Evolutionary conservation across 345 rosid genomes (phyloP), one percentile per base, ranked within the genome.

Genomic region (Syzygium aqueum): DNA sequence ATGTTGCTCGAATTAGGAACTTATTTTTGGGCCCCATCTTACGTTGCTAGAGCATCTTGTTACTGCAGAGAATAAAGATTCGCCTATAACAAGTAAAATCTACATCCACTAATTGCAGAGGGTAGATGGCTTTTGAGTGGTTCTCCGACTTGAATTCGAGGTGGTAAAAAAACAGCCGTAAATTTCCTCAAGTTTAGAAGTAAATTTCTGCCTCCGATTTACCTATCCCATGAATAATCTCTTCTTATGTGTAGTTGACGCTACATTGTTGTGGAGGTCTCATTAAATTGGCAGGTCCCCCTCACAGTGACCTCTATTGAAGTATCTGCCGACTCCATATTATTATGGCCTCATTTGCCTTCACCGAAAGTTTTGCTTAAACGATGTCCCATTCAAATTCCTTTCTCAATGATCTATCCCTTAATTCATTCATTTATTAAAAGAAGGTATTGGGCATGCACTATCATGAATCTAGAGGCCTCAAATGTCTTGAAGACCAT

Each of bases 391-490:
- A 15, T 61, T 25, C 37, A 61, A 13, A n/a, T 61, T 61, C 33
- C 11, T 61, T n/a, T 61, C 73, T 33, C 46, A 73, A 19, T 4
- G 49, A 73, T 5, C 49, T 33, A 33, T 33, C 80, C 10, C 80
- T 73, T 73, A 11, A 73, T 9, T 40, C 25, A 73, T 37, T 73
- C 80, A 37, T 73, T 61, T 61, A 61, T 61, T n/a, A 13, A 61
- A 33, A 73, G 23, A 22, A 73, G 14, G 51, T 28, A 46, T 14
- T 27, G 46, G 9, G 52, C 88, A 22, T 50, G 53, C 84, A 23
- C 22, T 21, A 43, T 51, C 28, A 51, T n/a, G 51, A 87, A 89
- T 93, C 96, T 87, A 90, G 12, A 37, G 80, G 19, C 19, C 11
- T 73, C 80, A 22, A 56, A 25, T 73, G 49, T 73, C 80, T 19